Evolutionary conservation across 1,139 yeast genomes (phyloP).

Genomic region (Kodamaea arcana): DNA sequence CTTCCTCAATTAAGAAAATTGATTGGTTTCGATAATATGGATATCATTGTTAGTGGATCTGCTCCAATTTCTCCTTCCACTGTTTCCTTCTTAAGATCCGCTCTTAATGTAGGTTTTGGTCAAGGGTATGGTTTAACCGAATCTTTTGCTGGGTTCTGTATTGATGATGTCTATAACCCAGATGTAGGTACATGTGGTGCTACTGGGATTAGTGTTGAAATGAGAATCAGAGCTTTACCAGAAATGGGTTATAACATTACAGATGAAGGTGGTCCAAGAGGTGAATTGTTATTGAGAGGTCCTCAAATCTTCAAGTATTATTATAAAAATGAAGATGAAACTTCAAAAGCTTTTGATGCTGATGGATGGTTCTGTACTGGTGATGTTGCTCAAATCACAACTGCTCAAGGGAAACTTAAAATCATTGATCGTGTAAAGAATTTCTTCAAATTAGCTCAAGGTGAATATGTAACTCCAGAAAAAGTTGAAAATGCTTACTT

Average conservation of each 20-base stretch:
- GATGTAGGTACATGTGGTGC: slow-evolving; percentile 67
- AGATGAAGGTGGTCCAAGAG: slow-evolving; percentile 28
- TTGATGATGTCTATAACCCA: slow-evolving; percentile 38
- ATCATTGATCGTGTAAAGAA: slow-evolving; percentile 27
- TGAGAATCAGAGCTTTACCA: slow-evolving; percentile 62
- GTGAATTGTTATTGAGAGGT: slow-evolving; percentile 25
- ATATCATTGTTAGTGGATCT: slow-evolving; percentile 54
- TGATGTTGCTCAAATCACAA: slow-evolving; percentile 21
- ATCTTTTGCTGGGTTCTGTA: slow-evolving; percentile 59
- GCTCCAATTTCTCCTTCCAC: slow-evolving; percentile 71
- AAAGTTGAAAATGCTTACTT: slow-evolving; percentile 21
- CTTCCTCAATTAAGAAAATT: slow-evolving; percentile 49
- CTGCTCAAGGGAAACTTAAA: slow-evolving; percentile 14
- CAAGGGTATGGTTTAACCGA: slow-evolving; percentile 85
- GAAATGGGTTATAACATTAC: slow-evolving; percentile 56
- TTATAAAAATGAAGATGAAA: slow-evolving; percentile 24
- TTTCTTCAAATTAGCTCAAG: slow-evolving; percentile 28
- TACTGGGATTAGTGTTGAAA: slow-evolving; percentile 48
- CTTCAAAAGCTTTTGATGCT: slow-evolving; percentile 16
- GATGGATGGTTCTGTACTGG: slow-evolving; percentile 29
- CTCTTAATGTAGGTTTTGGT: slow-evolving; percentile 52
- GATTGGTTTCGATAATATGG: slow-evolving; percentile 53
- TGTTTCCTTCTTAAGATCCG: slow-evolving; percentile 56
- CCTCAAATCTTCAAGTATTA: slow-evolving; percentile 22
- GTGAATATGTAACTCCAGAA: slow-evolving; percentile 26